Evolutionary conservation across 805 yeast genomes (phyloP).

Genomic region (Candida multigemmis): DNA sequence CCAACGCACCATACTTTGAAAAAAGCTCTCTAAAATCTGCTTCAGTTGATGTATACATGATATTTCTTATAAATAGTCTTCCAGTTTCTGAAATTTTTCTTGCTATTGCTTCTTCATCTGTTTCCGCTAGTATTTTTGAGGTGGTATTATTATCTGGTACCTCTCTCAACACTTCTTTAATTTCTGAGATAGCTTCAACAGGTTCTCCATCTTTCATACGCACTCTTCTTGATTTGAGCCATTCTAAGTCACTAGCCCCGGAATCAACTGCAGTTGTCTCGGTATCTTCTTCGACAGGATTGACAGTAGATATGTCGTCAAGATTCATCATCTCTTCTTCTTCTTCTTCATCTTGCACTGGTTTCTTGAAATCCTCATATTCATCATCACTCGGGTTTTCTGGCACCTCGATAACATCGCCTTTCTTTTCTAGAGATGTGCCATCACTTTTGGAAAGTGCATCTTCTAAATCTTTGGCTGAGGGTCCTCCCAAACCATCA

Average conservation of each 20-base stretch:
- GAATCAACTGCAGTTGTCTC: slow-evolving; percentile 57
- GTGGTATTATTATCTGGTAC: slow-evolving; percentile 3
- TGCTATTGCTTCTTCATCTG: slow-evolving; percentile 35
- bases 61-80: slow-evolving; percentile 81
- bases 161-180: slow-evolving; percentile 3
- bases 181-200: slow-evolving; percentile 3
- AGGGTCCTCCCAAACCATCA: slow-evolving; percentile 37
- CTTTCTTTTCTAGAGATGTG: slow-evolving; percentile 1
- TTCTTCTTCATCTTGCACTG: slow-evolving; percentile 20
- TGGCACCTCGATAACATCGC: slow-evolving; percentile 12
- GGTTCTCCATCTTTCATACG: slow-evolving; percentile 42
- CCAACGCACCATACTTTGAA: slow-evolving; percentile 56
- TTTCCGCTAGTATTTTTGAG: slow-evolving; percentile 2
- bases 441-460: slow-evolving; percentile 24
- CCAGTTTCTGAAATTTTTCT: slow-evolving; percentile 58
- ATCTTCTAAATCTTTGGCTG: slow-evolving; percentile 32
- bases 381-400: slow-evolving; percentile 45
- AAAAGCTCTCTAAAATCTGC: slow-evolving; percentile 66
- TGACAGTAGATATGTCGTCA: slow-evolving; percentile 11
- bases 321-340: slow-evolving; percentile 45
- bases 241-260: slow-evolving; percentile 76
- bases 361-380: slow-evolving; percentile 36
- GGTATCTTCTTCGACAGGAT: slow-evolving; percentile 17
- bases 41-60: slow-evolving; percentile 71
- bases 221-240: slow-evolving; percentile 71